phyloP scores from a whole-genome alignment of 495 filamentous ascomycete genomes.

The Apodospora peruviana region DNA sequence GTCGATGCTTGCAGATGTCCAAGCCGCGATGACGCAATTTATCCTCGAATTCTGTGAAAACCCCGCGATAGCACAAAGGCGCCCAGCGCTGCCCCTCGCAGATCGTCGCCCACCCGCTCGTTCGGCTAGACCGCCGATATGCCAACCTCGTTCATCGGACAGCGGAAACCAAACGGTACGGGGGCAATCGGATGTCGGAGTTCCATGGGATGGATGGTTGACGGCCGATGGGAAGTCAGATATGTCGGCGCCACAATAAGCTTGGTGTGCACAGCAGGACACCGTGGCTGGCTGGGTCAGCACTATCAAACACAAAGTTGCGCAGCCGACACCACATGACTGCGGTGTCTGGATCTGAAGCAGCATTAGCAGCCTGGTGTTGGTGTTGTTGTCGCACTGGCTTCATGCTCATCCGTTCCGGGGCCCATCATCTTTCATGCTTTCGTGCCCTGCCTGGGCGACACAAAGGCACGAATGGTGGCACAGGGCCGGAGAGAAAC shows the following conservation, averaged over 20 bases:
- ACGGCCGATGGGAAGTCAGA: not conserved
- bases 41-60: not conserved
- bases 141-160: conserved; percentile 1
- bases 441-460: not conserved
- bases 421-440: not conserved
- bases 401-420: not conserved
- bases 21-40: conserved; percentile 2
- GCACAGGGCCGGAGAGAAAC: conserved; percentile 1
- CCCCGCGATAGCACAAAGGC: conserved; percentile 2
- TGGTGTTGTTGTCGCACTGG: not conserved
- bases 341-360: conserved; percentile 4
- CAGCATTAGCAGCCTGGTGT: not conserved
- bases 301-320: not conserved
- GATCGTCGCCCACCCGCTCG: not conserved
- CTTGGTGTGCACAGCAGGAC: not conserved
- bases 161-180: not conserved
- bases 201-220: not conserved
- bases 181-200: not conserved
- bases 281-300: not conserved
- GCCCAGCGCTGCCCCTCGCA: not conserved
- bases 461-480: conserved; percentile 1
- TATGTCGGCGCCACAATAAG: not conserved
- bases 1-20: not conserved
- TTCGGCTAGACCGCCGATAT: not conserved
- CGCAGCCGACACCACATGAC: conserved; percentile 4